These are phyloP conservation scores for Pyrus bretschneideri DNA, from an alignment of 306 rosid species.

Conservation along the genomic window DNA sequence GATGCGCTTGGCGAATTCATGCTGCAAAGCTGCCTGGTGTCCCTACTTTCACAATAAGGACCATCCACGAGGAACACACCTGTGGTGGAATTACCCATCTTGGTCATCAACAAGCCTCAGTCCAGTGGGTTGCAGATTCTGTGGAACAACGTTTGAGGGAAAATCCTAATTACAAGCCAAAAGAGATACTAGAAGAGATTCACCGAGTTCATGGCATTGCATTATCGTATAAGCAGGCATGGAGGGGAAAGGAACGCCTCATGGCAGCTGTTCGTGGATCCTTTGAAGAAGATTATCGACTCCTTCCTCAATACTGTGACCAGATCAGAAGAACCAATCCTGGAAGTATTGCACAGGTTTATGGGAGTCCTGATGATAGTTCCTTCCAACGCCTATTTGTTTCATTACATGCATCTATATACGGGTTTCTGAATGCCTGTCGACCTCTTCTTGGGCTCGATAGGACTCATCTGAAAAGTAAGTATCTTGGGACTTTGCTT, in stretches of 20 bases:
- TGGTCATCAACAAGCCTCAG: conserved; percentile 55
- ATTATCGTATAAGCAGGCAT: conserved; percentile 43
- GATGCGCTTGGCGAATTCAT: conserved; percentile 59
- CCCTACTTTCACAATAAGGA: conserved; percentile 46
- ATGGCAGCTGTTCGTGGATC: conserved; percentile 55
- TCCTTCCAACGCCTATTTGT: conserved; percentile 46
- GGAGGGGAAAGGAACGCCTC: conserved; percentile 50
- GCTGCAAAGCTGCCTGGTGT: conserved; percentile 51
- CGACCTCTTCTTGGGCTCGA: conserved; percentile 55
- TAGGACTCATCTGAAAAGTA: conserved; percentile 38
- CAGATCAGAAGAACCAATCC: conserved; percentile 44
- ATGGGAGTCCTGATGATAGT: conserved; percentile 36
- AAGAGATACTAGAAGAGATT: conserved; percentile 53
- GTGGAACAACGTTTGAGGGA: conserved; percentile 43
- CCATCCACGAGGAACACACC: conserved; percentile 40
- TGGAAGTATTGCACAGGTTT: conserved; percentile 42
- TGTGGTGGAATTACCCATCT: conserved; percentile 48
- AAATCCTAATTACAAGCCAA: conserved; percentile 44
- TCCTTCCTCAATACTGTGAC: conserved; percentile 50
- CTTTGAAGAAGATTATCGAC: conserved; percentile 45
- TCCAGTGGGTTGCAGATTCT: conserved; percentile 51
- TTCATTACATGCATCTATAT: conserved; percentile 44
- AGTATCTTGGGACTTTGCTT: conserved; percentile 49
- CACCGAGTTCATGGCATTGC: conserved; percentile 48
- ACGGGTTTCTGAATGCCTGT: conserved; percentile 47